Evolutionary conservation across 495 filamentous ascomycete species (phyloP).

Genomic region (Penicillium goetzii): DNA sequence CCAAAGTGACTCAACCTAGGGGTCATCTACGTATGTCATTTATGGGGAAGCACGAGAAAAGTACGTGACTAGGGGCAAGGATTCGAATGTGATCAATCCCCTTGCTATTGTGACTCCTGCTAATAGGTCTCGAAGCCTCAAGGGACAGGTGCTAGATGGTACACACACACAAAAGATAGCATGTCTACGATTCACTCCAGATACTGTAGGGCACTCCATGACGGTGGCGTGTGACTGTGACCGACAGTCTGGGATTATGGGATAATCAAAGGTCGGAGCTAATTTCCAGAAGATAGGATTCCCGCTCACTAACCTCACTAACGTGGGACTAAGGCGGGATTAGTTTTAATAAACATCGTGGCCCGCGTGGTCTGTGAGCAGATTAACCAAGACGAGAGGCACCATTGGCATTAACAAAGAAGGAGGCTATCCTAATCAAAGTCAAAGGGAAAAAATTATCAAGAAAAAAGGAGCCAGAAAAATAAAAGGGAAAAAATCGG

Average conservation of each 20-base stretch:
- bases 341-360: conserved; percentile 19
- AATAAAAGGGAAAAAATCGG: not conserved
- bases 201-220: not conserved
- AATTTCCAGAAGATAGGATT: conserved; percentile 18
- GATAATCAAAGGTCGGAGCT: conserved; percentile 8
- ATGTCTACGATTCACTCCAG: not conserved
- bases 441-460: not conserved
- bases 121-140: not conserved
- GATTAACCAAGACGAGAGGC: not conserved
- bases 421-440: not conserved
- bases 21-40: not conserved
- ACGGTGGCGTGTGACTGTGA: not conserved
- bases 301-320: conserved; percentile 6
- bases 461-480: not conserved
- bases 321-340: conserved; percentile 12
- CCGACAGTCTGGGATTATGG: not conserved
- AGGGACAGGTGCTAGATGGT: not conserved
- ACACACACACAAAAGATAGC: not conserved
- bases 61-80: conserved; percentile 1
- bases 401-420: not conserved
- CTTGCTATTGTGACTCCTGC: conserved; percentile 2
- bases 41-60: not conserved
- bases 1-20: not conserved
- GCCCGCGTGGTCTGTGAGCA: conserved; percentile 23
- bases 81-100: conserved; percentile 28